Evolutionary conservation across 208 protist species (phyloP).

Genomic region (Leptomonas pyrrhocoris): DNA sequence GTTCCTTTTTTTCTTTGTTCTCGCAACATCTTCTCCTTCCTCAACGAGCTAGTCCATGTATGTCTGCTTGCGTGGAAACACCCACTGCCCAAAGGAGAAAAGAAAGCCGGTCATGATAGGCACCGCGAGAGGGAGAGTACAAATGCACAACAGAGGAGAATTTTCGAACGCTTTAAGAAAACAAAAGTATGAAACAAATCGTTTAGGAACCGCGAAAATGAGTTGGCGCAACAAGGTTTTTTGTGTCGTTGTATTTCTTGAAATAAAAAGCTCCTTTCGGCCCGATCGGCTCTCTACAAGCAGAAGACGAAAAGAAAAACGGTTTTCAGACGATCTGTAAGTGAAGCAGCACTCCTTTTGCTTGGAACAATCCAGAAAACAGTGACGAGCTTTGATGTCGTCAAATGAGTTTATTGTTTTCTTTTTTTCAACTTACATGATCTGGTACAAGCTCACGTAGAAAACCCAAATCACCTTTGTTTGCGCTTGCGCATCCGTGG

Average conservation of each 20-base stretch:
- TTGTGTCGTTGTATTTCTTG: background rate
- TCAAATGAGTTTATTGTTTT: too few species aligned
- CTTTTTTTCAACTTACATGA: too few species aligned
- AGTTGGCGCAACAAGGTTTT: constrained; percentile 12
- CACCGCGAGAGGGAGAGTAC: background rate
- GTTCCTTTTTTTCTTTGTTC: constrained; percentile 1
- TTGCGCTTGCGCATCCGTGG: too few species aligned
- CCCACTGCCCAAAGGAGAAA: background rate
- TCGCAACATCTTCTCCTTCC: background rate
- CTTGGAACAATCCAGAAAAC: too few species aligned
- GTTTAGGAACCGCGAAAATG: constrained; percentile 7
- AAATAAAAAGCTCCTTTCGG: background rate
- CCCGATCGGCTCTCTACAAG: background rate
- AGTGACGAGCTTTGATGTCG: too few species aligned
- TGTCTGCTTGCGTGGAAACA: background rate
- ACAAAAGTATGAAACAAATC: constrained; percentile 4
- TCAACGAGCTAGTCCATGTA: background rate
- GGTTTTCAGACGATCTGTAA: too few species aligned
- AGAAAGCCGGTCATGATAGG: background rate
- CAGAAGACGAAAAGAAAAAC: background rate
- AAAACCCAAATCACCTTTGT: too few species aligned
- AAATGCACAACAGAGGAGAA: background rate
- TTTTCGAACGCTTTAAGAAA: too few species aligned
- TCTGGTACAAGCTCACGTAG: too few species aligned
- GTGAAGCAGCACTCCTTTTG: too few species aligned